These are phyloP conservation scores for Phialocephala subalpina DNA, from an alignment of 2,329 filamentous ascomycete species.

Conservation along the genomic window DNA sequence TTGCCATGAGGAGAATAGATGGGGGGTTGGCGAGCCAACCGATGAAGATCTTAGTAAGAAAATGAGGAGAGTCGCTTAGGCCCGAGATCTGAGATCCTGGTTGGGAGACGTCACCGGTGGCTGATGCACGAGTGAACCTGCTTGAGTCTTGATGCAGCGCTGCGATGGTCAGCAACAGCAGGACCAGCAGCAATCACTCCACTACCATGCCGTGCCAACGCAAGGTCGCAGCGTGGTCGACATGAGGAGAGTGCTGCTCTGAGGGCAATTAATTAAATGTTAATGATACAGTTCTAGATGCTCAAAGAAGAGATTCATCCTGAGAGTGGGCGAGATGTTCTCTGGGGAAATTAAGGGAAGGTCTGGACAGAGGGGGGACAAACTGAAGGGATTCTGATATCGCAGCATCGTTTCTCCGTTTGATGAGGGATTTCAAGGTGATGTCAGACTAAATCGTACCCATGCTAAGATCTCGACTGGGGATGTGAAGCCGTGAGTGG, in stretches of 20 bases:
- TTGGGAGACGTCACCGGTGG: constrained; percentile 8
- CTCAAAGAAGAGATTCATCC: not conserved
- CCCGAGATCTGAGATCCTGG: constrained; percentile 11
- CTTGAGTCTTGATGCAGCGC: not conserved
- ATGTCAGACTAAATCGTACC: constrained; percentile 7
- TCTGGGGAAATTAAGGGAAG: constrained; percentile 4
- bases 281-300: not conserved
- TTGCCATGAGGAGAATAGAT: not conserved
- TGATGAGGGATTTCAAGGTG: constrained; percentile 3
- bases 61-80: not conserved
- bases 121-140: not conserved
- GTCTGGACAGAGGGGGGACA: not conserved
- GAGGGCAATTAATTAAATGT: not conserved
- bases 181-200: constrained; percentile 8
- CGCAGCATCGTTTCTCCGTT: not conserved
- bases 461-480: not conserved
- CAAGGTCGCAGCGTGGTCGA: constrained; percentile 3
- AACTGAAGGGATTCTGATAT: not conserved
- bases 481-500: not conserved
- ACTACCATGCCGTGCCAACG: constrained; percentile 5
- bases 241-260: not conserved
- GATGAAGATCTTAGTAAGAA: not conserved
- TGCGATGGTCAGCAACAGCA: not conserved
- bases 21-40: not conserved
- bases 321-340: not conserved